A percentile compares a stretch with the other conserved stretches of the same genome.
phyloP scores from a whole-genome alignment of 2,329 filamentous ascomycete genomes.

The Teratosphaeria nubilosa region DNA sequence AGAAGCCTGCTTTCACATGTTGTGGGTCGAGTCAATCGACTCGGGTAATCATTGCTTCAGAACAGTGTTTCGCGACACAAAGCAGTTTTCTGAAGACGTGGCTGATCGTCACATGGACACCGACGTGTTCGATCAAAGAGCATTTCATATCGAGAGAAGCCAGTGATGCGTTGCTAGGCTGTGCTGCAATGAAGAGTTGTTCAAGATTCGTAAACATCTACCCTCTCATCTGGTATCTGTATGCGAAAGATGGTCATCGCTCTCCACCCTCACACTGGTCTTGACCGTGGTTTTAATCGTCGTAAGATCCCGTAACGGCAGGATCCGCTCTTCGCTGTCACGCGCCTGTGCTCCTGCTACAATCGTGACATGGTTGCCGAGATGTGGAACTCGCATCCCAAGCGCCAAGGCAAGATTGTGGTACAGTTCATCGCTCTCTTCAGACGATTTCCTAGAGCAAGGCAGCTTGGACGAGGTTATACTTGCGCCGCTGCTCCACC shows the following conservation, averaged over 20 bases:
- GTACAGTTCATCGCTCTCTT: not conserved
- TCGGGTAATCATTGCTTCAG: too few species aligned
- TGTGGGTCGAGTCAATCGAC: not conserved
- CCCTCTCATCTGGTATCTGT: not conserved
- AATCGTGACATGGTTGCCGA: not conserved
- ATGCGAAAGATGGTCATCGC: not conserved
- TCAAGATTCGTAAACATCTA: not conserved
- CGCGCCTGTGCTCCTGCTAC: not conserved
- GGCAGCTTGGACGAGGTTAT: not conserved
- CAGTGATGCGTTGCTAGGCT: not conserved
- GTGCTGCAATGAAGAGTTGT: not conserved
- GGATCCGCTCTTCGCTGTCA: not conserved
- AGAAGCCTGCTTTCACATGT: not conserved
- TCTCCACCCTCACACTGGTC: not conserved
- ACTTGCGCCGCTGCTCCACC: not conserved
- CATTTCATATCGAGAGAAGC: too few species aligned
- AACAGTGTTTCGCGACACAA: too few species aligned
- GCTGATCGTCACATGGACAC: too few species aligned
- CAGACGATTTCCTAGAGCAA: not conserved
- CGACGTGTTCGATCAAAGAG: too few species aligned
- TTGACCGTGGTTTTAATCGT: not conserved
- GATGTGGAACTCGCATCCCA: not conserved
- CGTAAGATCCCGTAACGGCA: not conserved
- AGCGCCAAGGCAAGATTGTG: not conserved
- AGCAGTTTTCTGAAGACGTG: too few species aligned